A percentile compares a stretch with the other conserved stretches of the same genome.
These are phyloP conservation scores for Leishmania martiniquensis DNA, from an alignment of 208 protist genomes.

Conservation along the genomic window DNA sequence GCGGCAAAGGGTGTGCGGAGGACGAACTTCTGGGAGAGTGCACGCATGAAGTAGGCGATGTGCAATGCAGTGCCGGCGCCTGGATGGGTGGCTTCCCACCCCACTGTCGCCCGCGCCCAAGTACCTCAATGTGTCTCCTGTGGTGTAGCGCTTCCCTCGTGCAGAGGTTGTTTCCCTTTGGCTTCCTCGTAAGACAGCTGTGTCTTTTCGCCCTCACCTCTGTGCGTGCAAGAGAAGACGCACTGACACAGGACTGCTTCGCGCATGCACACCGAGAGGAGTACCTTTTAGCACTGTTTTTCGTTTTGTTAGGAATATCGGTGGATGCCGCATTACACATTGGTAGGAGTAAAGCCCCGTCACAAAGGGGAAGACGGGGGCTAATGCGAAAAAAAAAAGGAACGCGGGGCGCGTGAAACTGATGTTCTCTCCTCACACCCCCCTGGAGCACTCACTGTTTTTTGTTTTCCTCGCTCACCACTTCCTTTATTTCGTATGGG, in stretches of 20 bases:
- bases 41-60: constrained; percentile 51
- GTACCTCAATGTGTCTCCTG: background rate
- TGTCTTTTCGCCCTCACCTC: background rate
- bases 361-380: background rate
- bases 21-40: constrained; percentile 86
- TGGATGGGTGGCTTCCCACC: background rate
- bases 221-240: background rate
- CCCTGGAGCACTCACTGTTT: background rate
- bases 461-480: background rate
- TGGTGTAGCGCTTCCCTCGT: background rate
- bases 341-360: background rate
- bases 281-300: constrained; percentile 7
- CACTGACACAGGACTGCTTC: background rate
- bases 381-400: background rate
- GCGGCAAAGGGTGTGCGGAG: constrained; percentile 79
- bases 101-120: background rate
- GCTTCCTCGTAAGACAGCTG: background rate
- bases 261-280: background rate
- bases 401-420: background rate
- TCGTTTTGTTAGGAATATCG: constrained; percentile 2
- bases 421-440: background rate
- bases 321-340: constrained; percentile 1
- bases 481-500: background rate
- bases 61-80: background rate
- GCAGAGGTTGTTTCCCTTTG: constrained; percentile 1